Evolutionary conservation across 2,329 filamentous ascomycete genomes (phyloP), one percentile per base, ranked within the genome.

Genomic region (Venturiaceae sp.): DNA sequence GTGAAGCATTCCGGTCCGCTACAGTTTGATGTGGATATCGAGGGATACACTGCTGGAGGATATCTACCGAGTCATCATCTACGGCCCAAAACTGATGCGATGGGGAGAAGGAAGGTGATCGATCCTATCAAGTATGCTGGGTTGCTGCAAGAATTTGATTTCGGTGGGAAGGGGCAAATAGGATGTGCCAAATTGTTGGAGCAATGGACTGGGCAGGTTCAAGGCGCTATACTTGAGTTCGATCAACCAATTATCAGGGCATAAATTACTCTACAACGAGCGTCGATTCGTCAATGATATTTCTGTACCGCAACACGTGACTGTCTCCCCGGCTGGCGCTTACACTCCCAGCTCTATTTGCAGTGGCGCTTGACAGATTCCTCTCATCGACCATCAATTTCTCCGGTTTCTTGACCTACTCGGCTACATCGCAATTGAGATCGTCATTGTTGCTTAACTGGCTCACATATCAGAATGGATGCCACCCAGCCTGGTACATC

Each of bases 141-240:
- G 13, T 26, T 47, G 16, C 41, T 57, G 1, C 30, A 33, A 13
- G 55, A 57, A 26, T 57, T 47, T 16, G 41, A 57, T 13, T 33
- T 47, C 16, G 41, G 41, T n/a, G 30, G 2, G 3, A 21, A 26
- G 13, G 30, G 39, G 33, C 16, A 32, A 26, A 19, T 34, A 13
- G 33, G 16, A 26, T 36, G 19, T 32, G 21, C 21, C 32, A 50
- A 34, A 47, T 21, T 50, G 9, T 39, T 57, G 23, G 41, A 57
- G 26, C 47, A 50, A 19, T 57, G 55, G 55, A 57, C 55, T 3
- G 55, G 55, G 9, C 39, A 50, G 36, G 55, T 57, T 16, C 34
- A 57, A 32, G 55, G 55, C 3, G 55, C 55, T 9, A 19, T 57
- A 11, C 55, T 57, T 21, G 37, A 57, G 28, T 57, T 57, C 41